phyloP scores from a whole-genome alignment of 768 basidiomycete species.

The Ramaria rubella region DNA sequence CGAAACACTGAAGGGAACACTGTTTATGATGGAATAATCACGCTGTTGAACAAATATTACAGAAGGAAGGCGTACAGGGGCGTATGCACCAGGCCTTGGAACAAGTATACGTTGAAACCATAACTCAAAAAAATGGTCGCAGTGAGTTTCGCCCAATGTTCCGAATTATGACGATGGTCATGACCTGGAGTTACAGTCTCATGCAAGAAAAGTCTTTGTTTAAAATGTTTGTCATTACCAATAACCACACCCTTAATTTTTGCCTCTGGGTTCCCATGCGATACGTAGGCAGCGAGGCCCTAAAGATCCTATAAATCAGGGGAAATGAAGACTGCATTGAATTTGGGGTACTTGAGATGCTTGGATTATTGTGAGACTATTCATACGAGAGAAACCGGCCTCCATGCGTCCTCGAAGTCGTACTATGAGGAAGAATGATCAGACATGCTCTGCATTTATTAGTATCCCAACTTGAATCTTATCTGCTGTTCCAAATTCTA shows the following conservation, averaged over 20 bases:
- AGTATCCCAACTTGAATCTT: slow-evolving; percentile 6
- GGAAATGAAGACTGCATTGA: background rate
- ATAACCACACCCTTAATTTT: slow-evolving; percentile 63
- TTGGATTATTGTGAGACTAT: slow-evolving; percentile 77
- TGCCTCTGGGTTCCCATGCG: slow-evolving; percentile 47
- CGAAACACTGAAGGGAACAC: slow-evolving; percentile 76
- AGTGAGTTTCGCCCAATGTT: slow-evolving; percentile 69
- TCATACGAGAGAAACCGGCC: slow-evolving; percentile 89
- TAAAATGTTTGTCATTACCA: too few relatives aligned
- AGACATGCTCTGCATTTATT: background rate
- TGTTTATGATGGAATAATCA: slow-evolving; percentile 24
- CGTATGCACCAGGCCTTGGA: slow-evolving; percentile 69
- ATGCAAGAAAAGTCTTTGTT: too few relatives aligned
- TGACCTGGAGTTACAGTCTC: slow-evolving; percentile 35
- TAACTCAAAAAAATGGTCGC: slow-evolving; percentile 61
- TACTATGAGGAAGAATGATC: slow-evolving; percentile 20
- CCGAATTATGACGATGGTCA: slow-evolving; percentile 79
- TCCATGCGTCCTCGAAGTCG: slow-evolving; percentile 80
- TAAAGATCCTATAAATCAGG: slow-evolving; percentile 22
- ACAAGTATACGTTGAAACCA: slow-evolving; percentile 63
- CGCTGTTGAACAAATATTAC: background rate
- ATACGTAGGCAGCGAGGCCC: slow-evolving; percentile 74
- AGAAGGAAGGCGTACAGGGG: slow-evolving; percentile 47
- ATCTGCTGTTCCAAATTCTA: slow-evolving; percentile 88
- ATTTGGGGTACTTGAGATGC: slow-evolving; percentile 59